Evolutionary conservation across 139 green algal genomes (phyloP).

Genomic region (Micractinium conductrix): DNA sequence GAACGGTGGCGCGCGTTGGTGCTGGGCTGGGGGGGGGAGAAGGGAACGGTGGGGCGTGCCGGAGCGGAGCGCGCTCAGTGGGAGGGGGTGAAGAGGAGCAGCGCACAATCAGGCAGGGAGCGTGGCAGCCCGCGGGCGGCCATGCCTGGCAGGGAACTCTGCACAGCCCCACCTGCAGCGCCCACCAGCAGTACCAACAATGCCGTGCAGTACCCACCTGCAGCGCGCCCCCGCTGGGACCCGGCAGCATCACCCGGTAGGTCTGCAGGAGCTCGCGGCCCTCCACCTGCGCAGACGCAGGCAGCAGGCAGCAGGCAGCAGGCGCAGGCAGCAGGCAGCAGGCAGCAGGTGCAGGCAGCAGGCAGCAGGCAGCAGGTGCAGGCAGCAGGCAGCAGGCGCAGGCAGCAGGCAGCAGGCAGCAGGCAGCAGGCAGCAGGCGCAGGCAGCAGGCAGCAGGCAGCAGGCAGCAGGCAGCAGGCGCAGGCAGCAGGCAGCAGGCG

Average conservation of each 20-base stretch:
- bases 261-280: conserved; percentile 32
- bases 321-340: neutral
- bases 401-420: neutral
- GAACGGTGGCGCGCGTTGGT: neutral
- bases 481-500: too few relatives aligned
- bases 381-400: neutral
- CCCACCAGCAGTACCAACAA: too few relatives aligned
- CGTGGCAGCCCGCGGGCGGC: neutral
- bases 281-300: conserved; percentile 25
- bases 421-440: too few relatives aligned
- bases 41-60: neutral
- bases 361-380: neutral
- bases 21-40: conserved; percentile 32
- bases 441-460: neutral
- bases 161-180: too few relatives aligned
- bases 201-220: neutral
- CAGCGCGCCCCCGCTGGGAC: conserved; percentile 22
- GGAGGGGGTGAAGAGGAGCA: neutral
- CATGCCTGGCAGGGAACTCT: too few relatives aligned
- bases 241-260: conserved; percentile 45
- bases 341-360: neutral
- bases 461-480: neutral
- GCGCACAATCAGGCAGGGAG: neutral
- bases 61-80: neutral
- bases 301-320: neutral